These are phyloP conservation scores for Plectosphaerella plurivora DNA, from an alignment of 2,329 filamentous ascomycete species.

Conservation along the genomic window DNA sequence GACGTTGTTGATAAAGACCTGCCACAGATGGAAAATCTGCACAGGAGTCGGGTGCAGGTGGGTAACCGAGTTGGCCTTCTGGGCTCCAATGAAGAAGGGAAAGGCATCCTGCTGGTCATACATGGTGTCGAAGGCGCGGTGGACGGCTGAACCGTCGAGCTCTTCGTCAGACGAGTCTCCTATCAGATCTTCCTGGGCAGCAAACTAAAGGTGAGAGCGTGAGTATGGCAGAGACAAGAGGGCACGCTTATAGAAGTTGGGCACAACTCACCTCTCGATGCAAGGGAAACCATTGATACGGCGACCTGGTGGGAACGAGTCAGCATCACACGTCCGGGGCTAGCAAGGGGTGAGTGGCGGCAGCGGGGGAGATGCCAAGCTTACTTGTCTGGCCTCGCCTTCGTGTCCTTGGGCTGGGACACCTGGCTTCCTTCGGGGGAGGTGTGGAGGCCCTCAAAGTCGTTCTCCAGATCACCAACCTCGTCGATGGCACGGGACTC, in stretches of 20 bases:
- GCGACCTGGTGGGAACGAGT: slow-evolving; percentile 8
- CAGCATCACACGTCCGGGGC: background rate
- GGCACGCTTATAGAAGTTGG: background rate
- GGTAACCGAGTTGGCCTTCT: slow-evolving; percentile 32
- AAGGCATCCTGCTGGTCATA: slow-evolving; percentile 53
- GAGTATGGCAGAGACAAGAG: slow-evolving; percentile 1
- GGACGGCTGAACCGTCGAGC: slow-evolving; percentile 47
- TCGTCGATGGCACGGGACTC: slow-evolving; percentile 32
- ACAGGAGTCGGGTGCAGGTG: slow-evolving; percentile 49
- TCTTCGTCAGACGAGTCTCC: slow-evolving; percentile 57
- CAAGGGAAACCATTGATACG: slow-evolving; percentile 46
- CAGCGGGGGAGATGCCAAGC: background rate
- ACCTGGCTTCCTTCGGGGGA: slow-evolving; percentile 40
- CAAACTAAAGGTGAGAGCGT: slow-evolving; percentile 34
- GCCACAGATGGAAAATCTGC: slow-evolving; percentile 63
- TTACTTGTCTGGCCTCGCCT: slow-evolving; percentile 17
- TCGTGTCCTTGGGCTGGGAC: slow-evolving; percentile 9
- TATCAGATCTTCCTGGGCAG: slow-evolving; percentile 41
- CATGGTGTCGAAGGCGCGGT: slow-evolving; percentile 56
- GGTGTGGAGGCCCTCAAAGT: slow-evolving; percentile 50
- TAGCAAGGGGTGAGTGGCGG: background rate
- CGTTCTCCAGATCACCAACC: slow-evolving; percentile 51
- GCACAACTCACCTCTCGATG: slow-evolving; percentile 42
- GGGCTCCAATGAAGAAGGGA: slow-evolving; percentile 49
- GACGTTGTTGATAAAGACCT: slow-evolving; percentile 65